These are phyloP conservation scores for Clonostachys solani DNA, from an alignment of 2,329 filamentous ascomycete species.

Conservation along the genomic window DNA sequence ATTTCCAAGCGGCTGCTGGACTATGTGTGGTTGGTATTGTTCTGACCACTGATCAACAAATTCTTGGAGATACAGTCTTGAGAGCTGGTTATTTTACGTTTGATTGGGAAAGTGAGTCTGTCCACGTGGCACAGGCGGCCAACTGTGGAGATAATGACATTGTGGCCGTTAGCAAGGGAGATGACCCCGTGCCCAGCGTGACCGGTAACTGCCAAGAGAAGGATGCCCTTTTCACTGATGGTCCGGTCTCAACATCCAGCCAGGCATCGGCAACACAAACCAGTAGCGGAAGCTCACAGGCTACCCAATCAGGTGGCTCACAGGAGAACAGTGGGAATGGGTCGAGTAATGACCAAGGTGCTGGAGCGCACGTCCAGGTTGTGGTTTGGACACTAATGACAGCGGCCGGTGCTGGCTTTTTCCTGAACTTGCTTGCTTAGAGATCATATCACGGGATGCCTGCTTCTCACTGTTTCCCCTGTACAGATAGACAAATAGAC, in stretches of 20 bases:
- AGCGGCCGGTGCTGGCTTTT: too few relatives aligned
- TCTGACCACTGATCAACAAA: slow-evolving; percentile 33
- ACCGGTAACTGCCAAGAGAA: slow-evolving; percentile 27
- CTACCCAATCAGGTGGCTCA: too few relatives aligned
- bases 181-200: slow-evolving; percentile 21
- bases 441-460: too few relatives aligned
- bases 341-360: too few relatives aligned
- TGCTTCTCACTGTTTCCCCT: too few relatives aligned
- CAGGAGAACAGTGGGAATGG: too few relatives aligned
- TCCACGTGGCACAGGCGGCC: slow-evolving; percentile 35
- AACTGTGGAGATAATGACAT: slow-evolving; percentile 32
- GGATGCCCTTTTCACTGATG: slow-evolving; percentile 11
- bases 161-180: slow-evolving; percentile 24
- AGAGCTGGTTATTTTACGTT: slow-evolving; percentile 40
- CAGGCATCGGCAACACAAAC: too few relatives aligned
- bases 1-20: slow-evolving; percentile 23
- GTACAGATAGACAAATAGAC: too few relatives aligned
- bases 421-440: too few relatives aligned
- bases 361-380: too few relatives aligned
- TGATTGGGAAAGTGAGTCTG: slow-evolving; percentile 36
- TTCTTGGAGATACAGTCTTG: slow-evolving; percentile 36
- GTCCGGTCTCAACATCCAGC: background rate
- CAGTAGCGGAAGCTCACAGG: too few relatives aligned
- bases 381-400: too few relatives aligned
- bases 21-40: slow-evolving; percentile 36